Evolutionary conservation across 1,284 basidiomycete species (phyloP), one percentile per base, ranked within the genome.

Genomic region (Ceratobasidium papillatum): DNA sequence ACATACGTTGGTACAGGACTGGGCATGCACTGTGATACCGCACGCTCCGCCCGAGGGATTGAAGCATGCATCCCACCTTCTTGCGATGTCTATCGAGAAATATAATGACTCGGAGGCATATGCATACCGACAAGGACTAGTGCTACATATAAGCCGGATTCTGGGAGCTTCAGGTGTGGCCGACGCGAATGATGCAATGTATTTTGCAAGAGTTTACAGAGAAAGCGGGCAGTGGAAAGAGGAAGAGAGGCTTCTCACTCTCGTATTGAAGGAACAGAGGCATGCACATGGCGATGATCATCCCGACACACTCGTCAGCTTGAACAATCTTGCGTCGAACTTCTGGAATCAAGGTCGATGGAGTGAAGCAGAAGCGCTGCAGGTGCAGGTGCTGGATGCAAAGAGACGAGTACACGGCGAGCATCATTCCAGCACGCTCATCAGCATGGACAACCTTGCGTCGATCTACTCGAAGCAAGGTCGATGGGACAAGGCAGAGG

Each of bases 251-350:
- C 7, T 27, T 65, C n/a, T n/a, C n/a, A n/a, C n/a, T n/a, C n/a
- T n/a, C n/a, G n/a, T n/a, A n/a, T n/a, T n/a, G n/a, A n/a, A n/a
- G n/a, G n/a, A n/a, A n/a, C n/a, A n/a, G n/a, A n/a, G n/a, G n/a
- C n/a, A n/a, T n/a, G n/a, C 49, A 2, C 41, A 64, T n/a, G 71
- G 71, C 7, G 71, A 47, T 22, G 38, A 22, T 11, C 59, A 74
- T 36, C 59, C 56, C 38, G 59, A 74, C 34, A 59, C 54, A 27
- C 56, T 74, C 43, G 41, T 30, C 4, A 52, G 49, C 25, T 43
- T 47, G 27, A 59, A 54, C 49, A 19, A 11, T 3, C 47, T 74
- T 12, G 58, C 58, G n/a, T 1, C n/a, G 3, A 52, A 22, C 19
- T 38, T 52, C 27, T 17, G n/a, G 4, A n/a, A 51, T n/a, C 63